Conservation (phyloP, 2,329 filamentous ascomycete genomes). For the Fusarium coffeatum region DNA sequence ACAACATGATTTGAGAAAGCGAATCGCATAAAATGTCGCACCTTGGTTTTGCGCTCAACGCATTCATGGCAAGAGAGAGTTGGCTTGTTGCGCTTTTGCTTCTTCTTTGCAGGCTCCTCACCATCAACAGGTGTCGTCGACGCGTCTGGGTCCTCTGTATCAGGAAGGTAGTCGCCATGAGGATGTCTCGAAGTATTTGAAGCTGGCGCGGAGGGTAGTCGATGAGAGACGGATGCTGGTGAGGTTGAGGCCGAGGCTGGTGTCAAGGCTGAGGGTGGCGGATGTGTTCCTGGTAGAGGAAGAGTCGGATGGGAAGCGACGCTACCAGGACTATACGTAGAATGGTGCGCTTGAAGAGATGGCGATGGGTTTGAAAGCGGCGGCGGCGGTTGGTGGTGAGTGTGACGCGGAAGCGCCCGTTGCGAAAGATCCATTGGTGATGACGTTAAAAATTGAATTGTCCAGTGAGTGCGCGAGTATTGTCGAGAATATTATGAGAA, state of each 20-base stretch:
- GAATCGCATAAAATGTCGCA: conserved; percentile 47
- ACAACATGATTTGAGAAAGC: conserved; percentile 7
- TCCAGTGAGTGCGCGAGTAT: conserved; percentile 19
- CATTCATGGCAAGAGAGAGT: conserved; percentile 83
- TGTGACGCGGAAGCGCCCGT: conserved; percentile 44
- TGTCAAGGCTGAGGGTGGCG: conserved; percentile 40
- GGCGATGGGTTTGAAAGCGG: conserved; percentile 36
- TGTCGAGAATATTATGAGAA: conserved; percentile 17
- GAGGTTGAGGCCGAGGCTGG: conserved; percentile 47
- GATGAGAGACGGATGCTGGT: conserved; percentile 44
- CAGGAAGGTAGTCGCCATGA: conserved; percentile 34
- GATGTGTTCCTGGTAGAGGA: conserved; percentile 34
- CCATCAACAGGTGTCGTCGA: conserved; percentile 35
- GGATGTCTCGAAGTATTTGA: conserved; percentile 34
- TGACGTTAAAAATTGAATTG: conserved; percentile 16
- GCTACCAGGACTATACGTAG: conserved; percentile 37
- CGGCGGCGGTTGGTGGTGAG: conserved; percentile 35
- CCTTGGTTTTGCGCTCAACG: conserved; percentile 85
- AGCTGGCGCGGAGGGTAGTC: conserved; percentile 39
- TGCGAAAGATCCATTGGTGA: conserved; percentile 46
- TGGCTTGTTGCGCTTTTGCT: conserved; percentile 87
- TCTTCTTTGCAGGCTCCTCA: conserved; percentile 68
- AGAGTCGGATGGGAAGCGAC: conserved; percentile 25
- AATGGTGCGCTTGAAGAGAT: conserved; percentile 33
- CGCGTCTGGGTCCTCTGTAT: conserved; percentile 40